Conservation (phyloP, 2,329 filamentous ascomycete genomes). For the Colletotrichum cuscutae region DNA sequence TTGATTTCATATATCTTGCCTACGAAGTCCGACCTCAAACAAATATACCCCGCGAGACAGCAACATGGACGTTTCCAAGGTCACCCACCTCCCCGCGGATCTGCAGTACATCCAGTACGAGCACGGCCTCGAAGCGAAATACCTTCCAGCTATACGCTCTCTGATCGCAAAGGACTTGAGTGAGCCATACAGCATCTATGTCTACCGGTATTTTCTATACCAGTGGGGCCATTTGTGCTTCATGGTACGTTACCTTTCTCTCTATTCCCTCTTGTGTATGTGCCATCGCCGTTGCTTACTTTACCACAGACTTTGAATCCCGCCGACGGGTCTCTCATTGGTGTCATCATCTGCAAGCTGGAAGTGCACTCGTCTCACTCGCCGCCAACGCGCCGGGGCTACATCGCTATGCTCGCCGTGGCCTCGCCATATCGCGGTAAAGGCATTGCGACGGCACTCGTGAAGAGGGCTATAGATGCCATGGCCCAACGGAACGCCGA, state of each 20-base stretch:
- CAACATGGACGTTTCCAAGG: constrained; percentile 48
- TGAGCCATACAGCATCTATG: constrained; percentile 99
- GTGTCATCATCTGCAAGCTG: constrained; percentile 94
- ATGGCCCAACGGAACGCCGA: constrained; percentile 89
- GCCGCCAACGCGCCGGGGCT: constrained; percentile 79
- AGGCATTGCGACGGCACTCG: constrained; percentile 88
- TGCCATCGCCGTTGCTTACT: constrained; percentile 4
- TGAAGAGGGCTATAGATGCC: constrained; percentile 89
- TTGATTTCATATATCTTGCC: background rate
- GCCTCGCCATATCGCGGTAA: constrained; percentile 81
- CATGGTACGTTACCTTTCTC: constrained; percentile 68
- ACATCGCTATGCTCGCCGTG: constrained; percentile 99
- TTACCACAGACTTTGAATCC: constrained; percentile 66
- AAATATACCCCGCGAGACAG: background rate
- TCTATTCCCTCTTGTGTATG: background rate
- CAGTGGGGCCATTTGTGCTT: constrained; percentile 99
- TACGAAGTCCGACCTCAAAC: background rate
- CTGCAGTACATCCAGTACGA: constrained; percentile 71
- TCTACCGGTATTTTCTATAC: constrained; percentile 97
- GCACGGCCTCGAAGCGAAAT: constrained; percentile 67
- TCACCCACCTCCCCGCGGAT: constrained; percentile 53
- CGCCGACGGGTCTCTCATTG: constrained; percentile 74
- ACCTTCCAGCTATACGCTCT: constrained; percentile 88
- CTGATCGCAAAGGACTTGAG: constrained; percentile 96
- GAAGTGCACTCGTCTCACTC: constrained; percentile 90